Percentiles rank a stretch among this genome's conserved stretches.
Evolutionary conservation across 768 basidiomycete genomes (phyloP).

Genomic region (Tulasnella sp.): DNA sequence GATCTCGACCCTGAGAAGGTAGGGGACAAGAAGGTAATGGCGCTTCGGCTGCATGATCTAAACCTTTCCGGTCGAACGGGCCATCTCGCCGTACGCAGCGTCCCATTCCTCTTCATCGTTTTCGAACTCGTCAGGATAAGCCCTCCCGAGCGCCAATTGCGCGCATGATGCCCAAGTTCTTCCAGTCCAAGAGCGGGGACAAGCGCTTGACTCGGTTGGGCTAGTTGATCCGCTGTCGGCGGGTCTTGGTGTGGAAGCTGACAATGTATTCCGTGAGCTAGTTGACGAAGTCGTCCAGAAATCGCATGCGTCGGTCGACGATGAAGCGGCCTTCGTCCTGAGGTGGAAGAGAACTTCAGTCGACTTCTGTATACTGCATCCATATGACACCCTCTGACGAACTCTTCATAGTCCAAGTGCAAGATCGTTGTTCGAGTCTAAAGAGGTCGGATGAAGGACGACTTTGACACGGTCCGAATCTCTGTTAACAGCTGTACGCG

Average conservation of each 20-base stretch:
- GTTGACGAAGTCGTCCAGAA: conserved; percentile 76
- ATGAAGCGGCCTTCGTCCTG: conserved; percentile 91
- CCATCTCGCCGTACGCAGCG: conserved; percentile 26
- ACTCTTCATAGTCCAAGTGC: conserved; percentile 97
- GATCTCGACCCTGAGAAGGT: background rate
- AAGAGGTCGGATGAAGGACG: conserved; percentile 95
- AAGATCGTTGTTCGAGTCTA: conserved; percentile 94
- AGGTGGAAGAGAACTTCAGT: conserved; percentile 9
- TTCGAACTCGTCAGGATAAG: conserved; percentile 90
- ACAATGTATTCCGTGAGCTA: conserved; percentile 61
- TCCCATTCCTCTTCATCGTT: conserved; percentile 40
- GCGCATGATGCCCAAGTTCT: conserved; percentile 94
- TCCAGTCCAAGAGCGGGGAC: conserved; percentile 93
- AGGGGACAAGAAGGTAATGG: conserved; percentile 4
- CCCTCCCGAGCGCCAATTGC: conserved; percentile 87
- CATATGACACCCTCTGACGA: conserved; percentile 93
- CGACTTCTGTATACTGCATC: conserved; percentile 40
- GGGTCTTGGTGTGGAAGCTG: conserved; percentile 64
- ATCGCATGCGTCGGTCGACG: conserved; percentile 81
- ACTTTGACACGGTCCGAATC: conserved; percentile 88
- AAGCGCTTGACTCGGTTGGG: conserved; percentile 95
- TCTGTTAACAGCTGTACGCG: conserved; percentile 88
- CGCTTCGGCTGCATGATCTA: no score
- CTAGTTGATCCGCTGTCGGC: conserved; percentile 97
- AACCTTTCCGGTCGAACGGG: conserved; percentile 38